A percentile compares a stretch with the other conserved stretches of the same genome.
Conservation (phyloP, 2,329 filamentous ascomycete genomes). For the Keithomyces neogunnii region DNA sequence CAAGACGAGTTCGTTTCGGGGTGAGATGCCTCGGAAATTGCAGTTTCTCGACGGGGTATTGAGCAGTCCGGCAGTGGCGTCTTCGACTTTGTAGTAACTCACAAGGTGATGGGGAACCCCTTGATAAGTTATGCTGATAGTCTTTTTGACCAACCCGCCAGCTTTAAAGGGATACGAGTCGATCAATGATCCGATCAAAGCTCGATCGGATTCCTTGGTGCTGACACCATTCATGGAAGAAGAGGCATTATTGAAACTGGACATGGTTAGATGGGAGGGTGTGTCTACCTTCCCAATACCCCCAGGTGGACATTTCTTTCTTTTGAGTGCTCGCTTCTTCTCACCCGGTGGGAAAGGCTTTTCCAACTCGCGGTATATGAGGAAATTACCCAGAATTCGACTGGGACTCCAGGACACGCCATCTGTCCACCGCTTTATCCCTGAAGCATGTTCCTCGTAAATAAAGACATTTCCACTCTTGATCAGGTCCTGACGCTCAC, state of each 20-base stretch:
- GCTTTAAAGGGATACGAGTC: slow-evolving; percentile 85
- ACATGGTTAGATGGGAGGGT: slow-evolving; percentile 14
- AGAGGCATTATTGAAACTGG: slow-evolving; percentile 5
- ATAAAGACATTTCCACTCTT: slow-evolving; percentile 81
- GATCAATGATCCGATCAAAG: slow-evolving; percentile 71
- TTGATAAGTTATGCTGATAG: slow-evolving; percentile 69
- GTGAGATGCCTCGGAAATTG: slow-evolving; percentile 31
- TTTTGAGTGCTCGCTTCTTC: slow-evolving; percentile 77
- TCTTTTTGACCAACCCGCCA: slow-evolving; percentile 83
- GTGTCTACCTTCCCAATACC: slow-evolving; percentile 27
- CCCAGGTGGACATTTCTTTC: slow-evolving; percentile 36
- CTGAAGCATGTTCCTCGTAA: slow-evolving; percentile 83
- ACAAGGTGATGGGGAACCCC: slow-evolving; percentile 78
- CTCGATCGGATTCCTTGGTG: slow-evolving; percentile 25
- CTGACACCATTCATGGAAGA: slow-evolving; percentile 1
- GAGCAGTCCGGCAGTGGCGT: slow-evolving; percentile 58
- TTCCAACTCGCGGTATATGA: slow-evolving; percentile 76
- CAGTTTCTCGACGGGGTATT: slow-evolving; percentile 46
- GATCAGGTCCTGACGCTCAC: slow-evolving; percentile 70
- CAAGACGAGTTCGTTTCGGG: slow-evolving; percentile 48
- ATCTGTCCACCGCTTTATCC: slow-evolving; percentile 92
- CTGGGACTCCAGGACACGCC: slow-evolving; percentile 87
- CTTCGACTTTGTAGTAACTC: slow-evolving; percentile 77
- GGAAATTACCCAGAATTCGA: slow-evolving; percentile 74
- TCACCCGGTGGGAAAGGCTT: slow-evolving; percentile 72